Evolutionary conservation across 257 asterid genomes (phyloP).

Genomic region (Capsicum pubescens): DNA sequence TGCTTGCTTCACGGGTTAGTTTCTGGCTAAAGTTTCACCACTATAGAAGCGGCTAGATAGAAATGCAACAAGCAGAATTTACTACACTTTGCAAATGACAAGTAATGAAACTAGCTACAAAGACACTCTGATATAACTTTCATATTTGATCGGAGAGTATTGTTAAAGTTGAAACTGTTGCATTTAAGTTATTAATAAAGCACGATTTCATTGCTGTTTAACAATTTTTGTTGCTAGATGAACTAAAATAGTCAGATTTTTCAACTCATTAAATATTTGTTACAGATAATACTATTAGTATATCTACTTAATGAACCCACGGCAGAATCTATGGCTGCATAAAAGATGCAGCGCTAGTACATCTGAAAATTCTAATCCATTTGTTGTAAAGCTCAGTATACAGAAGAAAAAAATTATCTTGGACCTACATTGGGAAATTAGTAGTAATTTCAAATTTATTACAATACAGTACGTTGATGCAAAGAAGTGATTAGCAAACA

Average conservation of each 20-base stretch:
- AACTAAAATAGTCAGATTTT: neutral
- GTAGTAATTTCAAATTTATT: no score
- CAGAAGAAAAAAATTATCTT: neutral
- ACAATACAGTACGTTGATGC: neutral
- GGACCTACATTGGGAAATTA: neutral
- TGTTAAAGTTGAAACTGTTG: neutral
- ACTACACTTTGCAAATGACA: neutral
- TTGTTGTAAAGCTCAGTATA: neutral
- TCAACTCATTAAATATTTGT: neutral
- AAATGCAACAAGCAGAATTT: constrained; percentile 12
- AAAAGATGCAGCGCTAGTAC: neutral
- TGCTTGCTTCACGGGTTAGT: neutral
- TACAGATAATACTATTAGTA: neutral
- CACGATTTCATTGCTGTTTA: neutral
- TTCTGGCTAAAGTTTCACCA: neutral
- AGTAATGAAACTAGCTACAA: constrained; percentile 7
- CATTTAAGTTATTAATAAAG: neutral
- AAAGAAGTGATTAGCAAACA: neutral
- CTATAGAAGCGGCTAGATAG: neutral
- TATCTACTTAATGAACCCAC: neutral
- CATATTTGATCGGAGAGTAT: neutral
- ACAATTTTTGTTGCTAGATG: neutral
- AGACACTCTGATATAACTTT: neutral
- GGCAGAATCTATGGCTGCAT: neutral
- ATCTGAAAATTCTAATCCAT: neutral